phyloP scores from a whole-genome alignment of 2,329 filamentous ascomycete genomes.

The Cryphonectria carpinicola region DNA sequence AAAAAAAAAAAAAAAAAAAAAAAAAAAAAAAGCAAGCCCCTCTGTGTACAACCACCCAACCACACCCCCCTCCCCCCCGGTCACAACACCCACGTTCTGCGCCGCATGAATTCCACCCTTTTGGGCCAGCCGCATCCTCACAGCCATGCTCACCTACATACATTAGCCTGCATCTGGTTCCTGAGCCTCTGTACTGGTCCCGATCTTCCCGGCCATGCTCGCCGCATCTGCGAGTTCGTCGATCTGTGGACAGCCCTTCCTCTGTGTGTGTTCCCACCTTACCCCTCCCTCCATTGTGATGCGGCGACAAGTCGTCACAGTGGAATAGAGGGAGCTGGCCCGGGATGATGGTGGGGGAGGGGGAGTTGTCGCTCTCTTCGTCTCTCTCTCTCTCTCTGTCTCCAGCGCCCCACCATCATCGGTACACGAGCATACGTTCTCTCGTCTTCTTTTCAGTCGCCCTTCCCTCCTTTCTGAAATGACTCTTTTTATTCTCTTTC shows the following conservation, averaged over 20 bases:
- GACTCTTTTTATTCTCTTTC: background rate
- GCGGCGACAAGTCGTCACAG: slow-evolving; percentile 1
- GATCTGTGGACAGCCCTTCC: slow-evolving; percentile 5
- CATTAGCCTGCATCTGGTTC: slow-evolving; percentile 24
- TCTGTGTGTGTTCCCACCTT: slow-evolving; percentile 4
- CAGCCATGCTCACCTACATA: slow-evolving; percentile 27
- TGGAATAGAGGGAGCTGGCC: background rate
- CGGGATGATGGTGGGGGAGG: background rate
- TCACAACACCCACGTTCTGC: slow-evolving; percentile 8
- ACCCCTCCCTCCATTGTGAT: background rate
- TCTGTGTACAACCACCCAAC: background rate
- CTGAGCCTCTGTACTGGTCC: slow-evolving; percentile 18
- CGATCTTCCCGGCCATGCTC: slow-evolving; percentile 17
- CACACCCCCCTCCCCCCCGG: background rate
- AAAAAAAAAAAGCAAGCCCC: too few relatives aligned
- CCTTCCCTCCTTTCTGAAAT: background rate
- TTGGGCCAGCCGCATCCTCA: slow-evolving; percentile 35
- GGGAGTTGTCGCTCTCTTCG: background rate
- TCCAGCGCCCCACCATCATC: background rate
- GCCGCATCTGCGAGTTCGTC: slow-evolving; percentile 11
- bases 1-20: too few relatives aligned
- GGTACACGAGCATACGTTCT: background rate
- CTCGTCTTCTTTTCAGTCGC: background rate
- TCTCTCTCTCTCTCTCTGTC: too few relatives aligned
- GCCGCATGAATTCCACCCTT: slow-evolving; percentile 29